Evolutionary conservation across 345 rosid species (phyloP).

Genomic region (Mercurialis annua): DNA sequence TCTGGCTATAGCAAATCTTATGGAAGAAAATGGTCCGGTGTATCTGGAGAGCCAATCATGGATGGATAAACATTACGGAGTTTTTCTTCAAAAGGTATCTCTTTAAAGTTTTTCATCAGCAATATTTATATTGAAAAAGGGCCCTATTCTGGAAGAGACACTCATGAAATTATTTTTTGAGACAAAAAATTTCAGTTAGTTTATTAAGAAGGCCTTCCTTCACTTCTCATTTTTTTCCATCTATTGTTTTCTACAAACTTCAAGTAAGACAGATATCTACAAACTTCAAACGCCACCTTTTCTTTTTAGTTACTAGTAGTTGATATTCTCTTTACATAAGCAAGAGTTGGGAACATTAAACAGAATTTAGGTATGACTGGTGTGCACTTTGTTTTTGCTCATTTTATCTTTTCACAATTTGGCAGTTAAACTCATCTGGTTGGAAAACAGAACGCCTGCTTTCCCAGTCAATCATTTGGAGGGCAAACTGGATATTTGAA

Average conservation of each 20-base stretch:
- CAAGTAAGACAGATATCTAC: not conserved
- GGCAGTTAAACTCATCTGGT: slow-evolving; percentile 66
- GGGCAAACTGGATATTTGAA: slow-evolving; percentile 60
- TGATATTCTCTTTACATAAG: not conserved
- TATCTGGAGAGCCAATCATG: slow-evolving; percentile 58
- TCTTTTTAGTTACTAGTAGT: not conserved
- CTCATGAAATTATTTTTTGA: not conserved
- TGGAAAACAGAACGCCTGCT: slow-evolving; percentile 89
- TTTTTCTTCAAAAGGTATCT: slow-evolving; percentile 61
- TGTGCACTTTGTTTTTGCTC: not conserved
- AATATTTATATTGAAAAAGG: not conserved
- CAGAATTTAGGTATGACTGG: not conserved
- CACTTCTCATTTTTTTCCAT: not conserved
- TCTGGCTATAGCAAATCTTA: slow-evolving; percentile 45
- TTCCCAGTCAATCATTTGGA: slow-evolving; percentile 68
- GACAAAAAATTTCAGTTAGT: not conserved
- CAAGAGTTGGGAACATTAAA: not conserved
- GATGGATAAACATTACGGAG: slow-evolving; percentile 68
- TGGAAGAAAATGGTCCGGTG: slow-evolving; percentile 20
- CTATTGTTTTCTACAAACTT: not conserved
- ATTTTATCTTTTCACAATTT: slow-evolving; percentile 6
- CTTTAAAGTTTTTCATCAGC: slow-evolving; percentile 3
- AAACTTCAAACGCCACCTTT: not conserved
- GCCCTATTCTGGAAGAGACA: not conserved
- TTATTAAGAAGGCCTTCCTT: not conserved